Conservation (phyloP, 2,329 filamentous ascomycete genomes). For the Diaporthe citri region DNA sequence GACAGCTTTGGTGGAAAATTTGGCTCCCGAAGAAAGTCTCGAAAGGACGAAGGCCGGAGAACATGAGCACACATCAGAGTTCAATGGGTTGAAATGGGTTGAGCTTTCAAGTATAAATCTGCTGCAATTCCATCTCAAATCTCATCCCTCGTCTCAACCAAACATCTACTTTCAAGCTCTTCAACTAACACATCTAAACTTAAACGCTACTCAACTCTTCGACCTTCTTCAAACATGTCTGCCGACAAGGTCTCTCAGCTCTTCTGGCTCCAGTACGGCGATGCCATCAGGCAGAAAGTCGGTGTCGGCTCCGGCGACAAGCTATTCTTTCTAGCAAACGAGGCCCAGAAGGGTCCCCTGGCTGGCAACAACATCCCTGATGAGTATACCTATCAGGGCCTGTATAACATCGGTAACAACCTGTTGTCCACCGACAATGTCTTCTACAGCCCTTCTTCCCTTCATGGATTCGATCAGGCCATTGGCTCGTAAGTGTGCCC, state of each 20-base stretch:
- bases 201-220: neutral
- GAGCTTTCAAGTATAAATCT: neutral
- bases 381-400: neutral
- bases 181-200: neutral
- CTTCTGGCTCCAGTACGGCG: neutral
- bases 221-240: neutral
- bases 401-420: neutral
- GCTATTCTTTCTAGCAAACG: neutral
- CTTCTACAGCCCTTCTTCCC: neutral
- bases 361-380: neutral
- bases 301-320: neutral
- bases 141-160: neutral
- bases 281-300: neutral
- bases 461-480: neutral
- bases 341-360: neutral
- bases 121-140: neutral
- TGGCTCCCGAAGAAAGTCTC: neutral
- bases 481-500: neutral
- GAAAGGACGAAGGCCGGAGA: neutral
- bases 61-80: too few species aligned
- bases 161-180: neutral
- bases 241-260: neutral
- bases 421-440: neutral
- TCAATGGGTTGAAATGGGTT: neutral
- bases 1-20: neutral